Conservation (phyloP, 2,329 filamentous ascomycete species). For the Orbilia oligospora region DNA sequence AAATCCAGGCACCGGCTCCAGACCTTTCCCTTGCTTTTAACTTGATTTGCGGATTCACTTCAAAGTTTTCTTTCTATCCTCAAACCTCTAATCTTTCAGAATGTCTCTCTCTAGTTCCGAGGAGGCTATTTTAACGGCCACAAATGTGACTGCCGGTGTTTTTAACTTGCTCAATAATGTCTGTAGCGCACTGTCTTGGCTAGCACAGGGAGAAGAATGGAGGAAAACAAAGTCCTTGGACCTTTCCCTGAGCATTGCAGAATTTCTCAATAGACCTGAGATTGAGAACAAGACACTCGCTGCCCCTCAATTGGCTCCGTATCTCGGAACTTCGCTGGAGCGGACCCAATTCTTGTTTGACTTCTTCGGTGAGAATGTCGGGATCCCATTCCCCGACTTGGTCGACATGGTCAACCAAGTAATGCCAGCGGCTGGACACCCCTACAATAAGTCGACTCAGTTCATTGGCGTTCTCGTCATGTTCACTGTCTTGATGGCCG, state of each 20-base stretch:
- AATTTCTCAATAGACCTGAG: slow-evolving; percentile 36
- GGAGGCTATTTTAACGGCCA: slow-evolving; percentile 45
- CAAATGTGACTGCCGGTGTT: slow-evolving; percentile 36
- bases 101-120: slow-evolving; percentile 28
- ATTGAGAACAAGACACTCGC: slow-evolving; percentile 40
- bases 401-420: slow-evolving; percentile 47
- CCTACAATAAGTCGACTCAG: slow-evolving; percentile 29
- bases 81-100: slow-evolving; percentile 8
- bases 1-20: slow-evolving; percentile 22
- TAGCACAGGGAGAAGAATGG: slow-evolving; percentile 45
- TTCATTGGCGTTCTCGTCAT: slow-evolving; percentile 49
- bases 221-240: slow-evolving; percentile 33
- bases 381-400: slow-evolving; percentile 31
- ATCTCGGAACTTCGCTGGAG: slow-evolving; percentile 44
- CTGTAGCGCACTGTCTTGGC: slow-evolving; percentile 33
- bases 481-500: slow-evolving; percentile 59
- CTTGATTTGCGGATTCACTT: neutral
- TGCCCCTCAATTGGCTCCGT: slow-evolving; percentile 38
- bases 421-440: slow-evolving; percentile 41
- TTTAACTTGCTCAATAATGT: slow-evolving; percentile 32
- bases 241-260: slow-evolving; percentile 36
- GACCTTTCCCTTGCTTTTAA: neutral
- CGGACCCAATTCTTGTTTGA: slow-evolving; percentile 45
- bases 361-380: slow-evolving; percentile 37
- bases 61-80: neutral